These are phyloP conservation scores for Verbena officinalis DNA, from an alignment of 257 asterid species.

Conservation along the genomic window DNA sequence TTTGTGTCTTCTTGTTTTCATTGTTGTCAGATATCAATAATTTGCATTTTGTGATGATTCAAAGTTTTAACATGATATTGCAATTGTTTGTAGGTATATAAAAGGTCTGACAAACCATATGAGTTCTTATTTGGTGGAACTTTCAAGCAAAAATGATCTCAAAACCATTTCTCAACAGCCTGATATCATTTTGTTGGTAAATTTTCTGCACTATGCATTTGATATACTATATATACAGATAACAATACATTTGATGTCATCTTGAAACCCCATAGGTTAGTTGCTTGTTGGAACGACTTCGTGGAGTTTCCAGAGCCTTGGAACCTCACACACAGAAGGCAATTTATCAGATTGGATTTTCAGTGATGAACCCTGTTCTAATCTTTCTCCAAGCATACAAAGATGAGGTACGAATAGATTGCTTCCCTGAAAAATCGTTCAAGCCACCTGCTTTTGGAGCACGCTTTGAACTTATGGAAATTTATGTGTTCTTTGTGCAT, in stretches of 20 bases:
- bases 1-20: neutral
- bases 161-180: conserved; percentile 84
- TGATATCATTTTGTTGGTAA: conserved; percentile 78
- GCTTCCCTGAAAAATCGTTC: conserved; percentile 14
- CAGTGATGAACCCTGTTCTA: conserved; percentile 71
- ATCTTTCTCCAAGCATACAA: conserved; percentile 76
- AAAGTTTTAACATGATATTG: conserved; percentile 23
- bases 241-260: conserved; percentile 21
- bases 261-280: conserved; percentile 60
- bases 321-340: conserved; percentile 92
- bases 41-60: conserved; percentile 31
- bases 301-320: conserved; percentile 93
- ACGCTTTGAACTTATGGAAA: conserved; percentile 24
- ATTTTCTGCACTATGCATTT: conserved; percentile 25
- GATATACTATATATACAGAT: conserved; percentile 12
- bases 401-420: conserved; percentile 65
- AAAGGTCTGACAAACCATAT: conserved; percentile 70
- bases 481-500: neutral
- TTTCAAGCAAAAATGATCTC: conserved; percentile 72
- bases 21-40: neutral
- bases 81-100: conserved; percentile 57
- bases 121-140: conserved; percentile 69
- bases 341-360: conserved; percentile 83
- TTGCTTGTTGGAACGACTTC: conserved; percentile 94
- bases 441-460: conserved; percentile 27